These are phyloP conservation scores for Benincasa hispida DNA, from an alignment of 306 rosid species.

Conservation along the genomic window DNA sequence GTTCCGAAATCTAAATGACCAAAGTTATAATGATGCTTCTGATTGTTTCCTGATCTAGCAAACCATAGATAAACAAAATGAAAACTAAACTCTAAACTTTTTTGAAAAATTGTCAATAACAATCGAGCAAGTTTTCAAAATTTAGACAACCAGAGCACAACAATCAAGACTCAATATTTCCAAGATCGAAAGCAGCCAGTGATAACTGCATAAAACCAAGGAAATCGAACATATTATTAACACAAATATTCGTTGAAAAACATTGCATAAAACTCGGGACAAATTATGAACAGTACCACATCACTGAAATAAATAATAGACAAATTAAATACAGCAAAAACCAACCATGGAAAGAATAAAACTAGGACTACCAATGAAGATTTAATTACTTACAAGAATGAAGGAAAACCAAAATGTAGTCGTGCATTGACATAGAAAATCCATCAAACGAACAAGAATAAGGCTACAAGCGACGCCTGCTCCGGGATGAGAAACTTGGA, in stretches of 20 bases:
- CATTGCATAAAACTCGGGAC: not conserved
- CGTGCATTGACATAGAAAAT: not conserved
- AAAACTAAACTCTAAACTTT: not conserved
- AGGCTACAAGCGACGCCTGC: constrained; percentile 40
- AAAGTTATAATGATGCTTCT: no score
- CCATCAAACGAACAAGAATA: constrained; percentile 23
- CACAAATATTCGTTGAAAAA: not conserved
- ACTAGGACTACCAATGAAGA: constrained; percentile 2
- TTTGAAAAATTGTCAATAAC: not conserved
- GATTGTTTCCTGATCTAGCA: no score
- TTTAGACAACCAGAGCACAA: not conserved
- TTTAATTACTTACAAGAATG: constrained; percentile 9
- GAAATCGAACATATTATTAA: not conserved
- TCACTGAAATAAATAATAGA: not conserved
- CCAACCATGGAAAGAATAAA: not conserved
- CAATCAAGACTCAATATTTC: not conserved
- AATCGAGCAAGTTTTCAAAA: not conserved
- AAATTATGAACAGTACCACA: not conserved
- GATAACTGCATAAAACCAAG: not conserved
- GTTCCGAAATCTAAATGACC: not conserved
- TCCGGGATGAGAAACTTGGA: constrained; percentile 50
- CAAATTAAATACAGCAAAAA: not conserved
- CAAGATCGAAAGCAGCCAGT: not conserved
- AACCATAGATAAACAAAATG: not conserved
- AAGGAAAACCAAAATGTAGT: not conserved